These are phyloP conservation scores for Thelonectria discophora DNA, from an alignment of 2,329 filamentous ascomycete genomes.

Conservation along the genomic window DNA sequence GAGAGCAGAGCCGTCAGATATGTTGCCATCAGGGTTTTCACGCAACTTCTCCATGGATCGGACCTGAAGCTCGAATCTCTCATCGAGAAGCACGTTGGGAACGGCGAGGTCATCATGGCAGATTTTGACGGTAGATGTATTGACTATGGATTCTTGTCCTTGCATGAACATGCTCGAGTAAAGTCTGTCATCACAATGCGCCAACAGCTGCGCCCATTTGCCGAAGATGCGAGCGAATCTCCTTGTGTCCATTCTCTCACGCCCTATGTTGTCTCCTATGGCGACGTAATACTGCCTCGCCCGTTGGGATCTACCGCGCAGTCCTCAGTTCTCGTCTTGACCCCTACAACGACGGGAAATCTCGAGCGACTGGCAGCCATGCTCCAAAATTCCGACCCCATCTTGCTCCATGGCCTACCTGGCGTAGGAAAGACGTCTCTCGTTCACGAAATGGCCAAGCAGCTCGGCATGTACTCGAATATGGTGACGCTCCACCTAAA, in stretches of 20 bases:
- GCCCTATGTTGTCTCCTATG: conserved; percentile 70
- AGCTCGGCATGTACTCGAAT: conserved; percentile 78
- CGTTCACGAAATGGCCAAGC: conserved; percentile 81
- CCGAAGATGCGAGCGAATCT: conserved; percentile 19
- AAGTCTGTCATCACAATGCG: conserved; percentile 56
- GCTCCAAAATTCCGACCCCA: conserved; percentile 73
- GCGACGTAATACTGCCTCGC: conserved; percentile 72
- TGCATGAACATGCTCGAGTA: conserved; percentile 65
- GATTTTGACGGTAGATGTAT: conserved; percentile 78
- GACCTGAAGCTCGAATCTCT: conserved; percentile 81
- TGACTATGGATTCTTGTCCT: conserved; percentile 78
- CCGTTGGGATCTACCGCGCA: conserved; percentile 59
- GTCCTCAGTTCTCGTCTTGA: conserved; percentile 68
- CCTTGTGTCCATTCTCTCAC: conserved; percentile 59
- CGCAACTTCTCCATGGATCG: conserved; percentile 79
- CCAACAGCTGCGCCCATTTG: conserved; percentile 46
- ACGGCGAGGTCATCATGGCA: conserved; percentile 68
- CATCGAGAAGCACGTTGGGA: conserved; percentile 70
- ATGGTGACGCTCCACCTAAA: conserved; percentile 97
- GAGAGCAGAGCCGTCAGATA: conserved; percentile 72
- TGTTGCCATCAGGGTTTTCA: conserved; percentile 83
- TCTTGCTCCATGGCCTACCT: conserved; percentile 82
- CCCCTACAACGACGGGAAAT: conserved; percentile 77
- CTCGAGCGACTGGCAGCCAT: conserved; percentile 73
- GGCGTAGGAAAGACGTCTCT: conserved; percentile 92